These are phyloP conservation scores for Boletus edulis DNA, from an alignment of 768 basidiomycete genomes.

Conservation along the genomic window DNA sequence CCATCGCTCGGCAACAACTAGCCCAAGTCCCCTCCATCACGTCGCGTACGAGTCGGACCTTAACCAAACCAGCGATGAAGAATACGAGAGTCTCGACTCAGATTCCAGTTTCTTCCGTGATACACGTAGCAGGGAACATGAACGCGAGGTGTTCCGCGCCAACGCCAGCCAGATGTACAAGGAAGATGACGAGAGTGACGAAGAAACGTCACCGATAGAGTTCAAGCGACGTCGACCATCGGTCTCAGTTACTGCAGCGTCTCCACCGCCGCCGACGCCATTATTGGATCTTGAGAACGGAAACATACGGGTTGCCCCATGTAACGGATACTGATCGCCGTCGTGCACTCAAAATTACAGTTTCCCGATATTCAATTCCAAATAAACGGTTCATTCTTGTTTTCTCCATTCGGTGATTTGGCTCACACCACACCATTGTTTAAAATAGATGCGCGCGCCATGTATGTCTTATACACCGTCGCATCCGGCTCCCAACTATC, in stretches of 20 bases:
- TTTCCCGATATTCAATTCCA: constrained; percentile 17
- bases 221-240: constrained; percentile 36
- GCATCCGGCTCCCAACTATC: background rate
- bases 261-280: constrained; percentile 22
- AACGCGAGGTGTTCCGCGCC: constrained; percentile 27
- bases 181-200: constrained; percentile 35
- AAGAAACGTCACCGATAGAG: constrained; percentile 34
- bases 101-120: constrained; percentile 36
- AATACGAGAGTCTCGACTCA: constrained; percentile 32
- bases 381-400: background rate
- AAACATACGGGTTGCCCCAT: background rate
- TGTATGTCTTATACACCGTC: constrained; percentile 4
- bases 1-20: constrained; percentile 33
- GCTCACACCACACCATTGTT: constrained; percentile 15
- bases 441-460: constrained; percentile 20
- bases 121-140: constrained; percentile 20
- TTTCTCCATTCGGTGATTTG: constrained; percentile 7
- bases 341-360: constrained; percentile 15
- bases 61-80: constrained; percentile 29
- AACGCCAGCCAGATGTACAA: constrained; percentile 34
- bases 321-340: constrained; percentile 13
- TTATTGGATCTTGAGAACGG: constrained; percentile 17
- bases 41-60: constrained; percentile 32
- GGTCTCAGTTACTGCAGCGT: constrained; percentile 25
- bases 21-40: constrained; percentile 40